Percentiles rank a stretch among this genome's conserved stretches.
phyloP scores from a whole-genome alignment of 345 rosid species.

The Kandelia obovata region DNA sequence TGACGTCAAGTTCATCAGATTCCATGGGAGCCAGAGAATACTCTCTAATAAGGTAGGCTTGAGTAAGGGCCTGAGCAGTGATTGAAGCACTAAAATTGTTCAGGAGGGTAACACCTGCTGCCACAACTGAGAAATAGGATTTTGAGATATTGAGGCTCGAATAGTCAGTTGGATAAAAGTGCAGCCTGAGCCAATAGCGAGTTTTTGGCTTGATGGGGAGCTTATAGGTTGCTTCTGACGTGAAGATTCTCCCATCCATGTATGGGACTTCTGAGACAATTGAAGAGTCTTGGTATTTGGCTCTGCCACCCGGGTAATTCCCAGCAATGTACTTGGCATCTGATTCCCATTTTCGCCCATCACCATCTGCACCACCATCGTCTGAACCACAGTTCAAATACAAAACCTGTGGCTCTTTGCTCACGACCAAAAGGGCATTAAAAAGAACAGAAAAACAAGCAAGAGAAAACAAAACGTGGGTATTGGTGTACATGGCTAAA shows the following conservation, averaged over 20 bases:
- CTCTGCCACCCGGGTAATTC: constrained; percentile 33
- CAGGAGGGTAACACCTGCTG: constrained; percentile 49
- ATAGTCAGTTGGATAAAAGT: constrained; percentile 67
- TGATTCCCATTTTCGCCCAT: constrained; percentile 61
- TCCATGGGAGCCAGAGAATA: constrained; percentile 49
- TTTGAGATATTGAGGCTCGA: constrained; percentile 36
- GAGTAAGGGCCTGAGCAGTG: constrained; percentile 65
- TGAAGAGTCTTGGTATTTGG: constrained; percentile 65
- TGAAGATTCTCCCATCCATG: constrained; percentile 71
- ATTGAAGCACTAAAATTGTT: constrained; percentile 70
- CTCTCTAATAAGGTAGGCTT: constrained; percentile 61
- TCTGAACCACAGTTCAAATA: constrained; percentile 53
- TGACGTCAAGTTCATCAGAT: constrained; percentile 35
- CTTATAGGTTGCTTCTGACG: constrained; percentile 44
- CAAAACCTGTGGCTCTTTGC: constrained; percentile 22
- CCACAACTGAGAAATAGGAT: constrained; percentile 55
- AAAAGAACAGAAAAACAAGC: constrained; percentile 27
- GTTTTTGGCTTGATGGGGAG: constrained; percentile 38
- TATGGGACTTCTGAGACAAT: constrained; percentile 59
- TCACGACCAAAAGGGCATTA: constrained; percentile 14
- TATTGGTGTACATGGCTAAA: constrained; percentile 36
- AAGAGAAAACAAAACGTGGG: constrained; percentile 21
- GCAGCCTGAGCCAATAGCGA: constrained; percentile 48
- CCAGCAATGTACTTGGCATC: constrained; percentile 49
- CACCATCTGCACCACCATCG: constrained; percentile 42